Conservation (phyloP, 306 rosid species). For the Glycyrrhiza uralensis region DNA sequence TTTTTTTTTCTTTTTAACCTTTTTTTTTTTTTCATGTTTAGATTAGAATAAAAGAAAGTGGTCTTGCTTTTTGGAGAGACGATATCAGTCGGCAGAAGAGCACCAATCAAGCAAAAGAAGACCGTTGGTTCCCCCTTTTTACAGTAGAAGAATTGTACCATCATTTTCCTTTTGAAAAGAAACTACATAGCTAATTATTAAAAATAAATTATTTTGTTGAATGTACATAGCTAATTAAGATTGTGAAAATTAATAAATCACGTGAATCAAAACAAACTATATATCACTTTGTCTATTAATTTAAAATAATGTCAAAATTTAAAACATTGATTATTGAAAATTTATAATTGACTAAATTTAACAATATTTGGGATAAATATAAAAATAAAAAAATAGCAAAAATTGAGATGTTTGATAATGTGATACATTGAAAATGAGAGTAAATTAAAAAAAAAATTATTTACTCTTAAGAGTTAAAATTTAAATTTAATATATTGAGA, state of each 20-base stretch:
- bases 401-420: too few species aligned
- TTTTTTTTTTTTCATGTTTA: slow-evolving; percentile 33
- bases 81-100: slow-evolving; percentile 47
- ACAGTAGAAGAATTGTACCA: slow-evolving; percentile 42
- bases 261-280: too few species aligned
- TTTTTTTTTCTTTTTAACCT: not conserved
- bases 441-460: not conserved
- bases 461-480: not conserved
- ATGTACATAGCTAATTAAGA: too few species aligned
- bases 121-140: slow-evolving; percentile 54
- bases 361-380: too few species aligned
- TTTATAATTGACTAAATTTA: too few species aligned
- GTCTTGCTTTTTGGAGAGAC: slow-evolving; percentile 49
- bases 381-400: too few species aligned
- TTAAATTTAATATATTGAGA: not conserved
- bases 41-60: slow-evolving; percentile 66
- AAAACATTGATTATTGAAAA: too few species aligned
- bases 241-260: too few species aligned
- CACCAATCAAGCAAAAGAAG: slow-evolving; percentile 76
- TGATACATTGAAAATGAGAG: not conserved
- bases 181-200: not conserved
- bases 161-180: slow-evolving; percentile 31
- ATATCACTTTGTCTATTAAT: too few species aligned
- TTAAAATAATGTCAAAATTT: too few species aligned
- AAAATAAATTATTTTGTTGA: too few species aligned